These are phyloP conservation scores for Cenococcum geophilum DNA, from an alignment of 495 filamentous ascomycete genomes.

Conservation along the genomic window DNA sequence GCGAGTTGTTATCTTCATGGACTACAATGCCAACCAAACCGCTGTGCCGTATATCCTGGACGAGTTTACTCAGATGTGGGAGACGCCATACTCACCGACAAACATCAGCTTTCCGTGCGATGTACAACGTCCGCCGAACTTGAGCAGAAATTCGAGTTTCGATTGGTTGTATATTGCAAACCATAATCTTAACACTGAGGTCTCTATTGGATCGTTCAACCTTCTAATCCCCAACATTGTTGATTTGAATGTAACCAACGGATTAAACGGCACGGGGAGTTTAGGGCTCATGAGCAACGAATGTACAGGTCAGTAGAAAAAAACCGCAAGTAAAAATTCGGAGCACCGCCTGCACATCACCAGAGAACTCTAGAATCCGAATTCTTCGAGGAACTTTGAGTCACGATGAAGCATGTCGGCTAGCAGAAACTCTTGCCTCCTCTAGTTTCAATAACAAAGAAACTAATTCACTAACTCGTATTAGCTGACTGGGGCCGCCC, in stretches of 20 bases:
- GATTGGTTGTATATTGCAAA: conserved; percentile 81
- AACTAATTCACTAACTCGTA: conserved; percentile 7
- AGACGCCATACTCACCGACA: conserved; percentile 60
- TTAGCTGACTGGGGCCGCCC: conserved; percentile 57
- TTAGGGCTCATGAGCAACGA: conserved; percentile 61
- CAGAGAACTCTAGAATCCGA: no score
- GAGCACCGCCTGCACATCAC: no score
- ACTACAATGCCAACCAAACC: conserved; percentile 79
- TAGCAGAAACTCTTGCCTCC: background rate
- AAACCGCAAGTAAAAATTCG: no score
- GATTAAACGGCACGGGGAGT: conserved; percentile 56
- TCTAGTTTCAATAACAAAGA: background rate
- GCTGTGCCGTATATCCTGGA: conserved; percentile 62
- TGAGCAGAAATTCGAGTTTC: conserved; percentile 47
- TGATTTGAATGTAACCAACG: conserved; percentile 64
- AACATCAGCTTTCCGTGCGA: conserved; percentile 55
- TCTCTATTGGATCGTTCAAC: conserved; percentile 49
- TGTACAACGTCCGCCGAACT: conserved; percentile 53
- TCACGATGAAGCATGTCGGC: background rate
- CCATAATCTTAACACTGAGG: conserved; percentile 78
- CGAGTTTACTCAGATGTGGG: conserved; percentile 62
- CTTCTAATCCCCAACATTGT: conserved; percentile 73
- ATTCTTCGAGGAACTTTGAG: no score
- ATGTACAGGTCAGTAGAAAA: conserved; percentile 53
- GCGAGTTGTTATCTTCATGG: conserved; percentile 61